phyloP scores from a whole-genome alignment of 2,329 filamentous ascomycete species.

The Teratosphaeria epicoccoides region DNA sequence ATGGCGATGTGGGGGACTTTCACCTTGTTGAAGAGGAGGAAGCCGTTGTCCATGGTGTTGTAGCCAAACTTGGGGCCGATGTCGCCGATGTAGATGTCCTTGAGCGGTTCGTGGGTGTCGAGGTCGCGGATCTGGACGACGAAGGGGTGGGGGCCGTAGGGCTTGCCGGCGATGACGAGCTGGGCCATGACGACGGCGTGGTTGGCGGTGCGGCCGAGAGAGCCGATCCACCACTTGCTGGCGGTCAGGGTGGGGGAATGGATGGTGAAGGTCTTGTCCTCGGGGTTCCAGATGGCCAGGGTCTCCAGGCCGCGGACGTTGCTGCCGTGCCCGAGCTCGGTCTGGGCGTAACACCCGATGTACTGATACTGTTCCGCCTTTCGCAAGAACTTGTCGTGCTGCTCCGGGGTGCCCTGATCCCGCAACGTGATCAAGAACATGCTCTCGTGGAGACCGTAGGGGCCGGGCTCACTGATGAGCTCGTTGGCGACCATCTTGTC shows the following conservation, averaged over 20 bases:
- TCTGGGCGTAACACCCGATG: conserved; percentile 73
- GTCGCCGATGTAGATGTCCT: conserved; percentile 64
- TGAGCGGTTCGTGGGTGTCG: conserved; percentile 57
- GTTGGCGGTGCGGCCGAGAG: conserved; percentile 64
- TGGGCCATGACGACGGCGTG: conserved; percentile 72
- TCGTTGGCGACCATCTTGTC: conserved; percentile 57
- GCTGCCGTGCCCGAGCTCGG: conserved; percentile 67
- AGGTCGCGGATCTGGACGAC: conserved; percentile 63
- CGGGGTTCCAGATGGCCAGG: conserved; percentile 60
- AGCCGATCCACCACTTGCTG: conserved; percentile 80
- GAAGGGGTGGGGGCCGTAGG: conserved; percentile 66
- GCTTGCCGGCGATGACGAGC: conserved; percentile 56
- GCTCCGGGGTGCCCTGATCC: conserved; percentile 62
- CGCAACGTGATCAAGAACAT: conserved; percentile 62
- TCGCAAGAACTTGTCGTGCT: conserved; percentile 62
- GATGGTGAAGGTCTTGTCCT: conserved; percentile 64
- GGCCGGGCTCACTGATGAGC: conserved; percentile 61
- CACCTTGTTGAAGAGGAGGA: conserved; percentile 64
- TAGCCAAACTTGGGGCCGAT: conserved; percentile 49
- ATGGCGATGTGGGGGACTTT: conserved; percentile 66
- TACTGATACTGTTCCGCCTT: conserved; percentile 58
- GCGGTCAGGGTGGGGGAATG: conserved; percentile 65
- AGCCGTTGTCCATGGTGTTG: conserved; percentile 70
- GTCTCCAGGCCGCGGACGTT: conserved; percentile 66
- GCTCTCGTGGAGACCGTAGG: conserved; percentile 60